Base-by-base conservation (phyloP, 805 yeast genomes). In the Wickerhamomyces ciferrii region DNA sequence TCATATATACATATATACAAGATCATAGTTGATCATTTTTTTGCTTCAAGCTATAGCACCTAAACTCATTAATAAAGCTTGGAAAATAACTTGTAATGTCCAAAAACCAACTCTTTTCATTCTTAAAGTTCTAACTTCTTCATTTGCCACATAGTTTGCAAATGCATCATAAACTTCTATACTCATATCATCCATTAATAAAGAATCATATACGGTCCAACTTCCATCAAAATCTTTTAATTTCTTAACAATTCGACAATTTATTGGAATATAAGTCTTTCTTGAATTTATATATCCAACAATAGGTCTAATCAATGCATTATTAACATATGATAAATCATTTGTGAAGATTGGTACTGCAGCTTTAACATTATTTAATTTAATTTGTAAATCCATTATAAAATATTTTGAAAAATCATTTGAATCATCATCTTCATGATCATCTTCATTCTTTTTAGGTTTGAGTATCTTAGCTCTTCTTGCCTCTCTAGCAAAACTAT, bases 161-260 rank as follows among this genome's bases (percentile, higher is more conserved):
- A 94, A 89, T 17, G 94, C 90, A 53, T 89, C 90, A 65, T 92
- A 92, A 5, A 92, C 94, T 54, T 88, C 95, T 27, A 83, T 83
- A 25, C 94, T 84, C 43, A 94, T 73, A 60, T 92, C 97, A 60
- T 87, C 94, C 96, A 92, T 89, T 49, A 94, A 70, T 44, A 84
- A 71, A 24, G 94, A 84, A 62, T 94, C 99, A 64, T 90, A 94
- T 3, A 89, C 74, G 1, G 99, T 92, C 99, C 99, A 94, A 8
- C 96, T 80, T 0, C 99, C 99, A 56, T 87, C 90, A 62, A 94
- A 94, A 59, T 94, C 99, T 24, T 73, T 70, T 20, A 90, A 66
- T 40, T 79, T 76, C 61, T 94, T 94, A 31, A 84, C 84, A 9
- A 94, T 81, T 4, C 89, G 79, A 59, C 96, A 88, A 50, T 81